These are phyloP conservation scores for Cryptococcus depauperatus DNA, from an alignment of 1,284 basidiomycete species.

Conservation along the genomic window DNA sequence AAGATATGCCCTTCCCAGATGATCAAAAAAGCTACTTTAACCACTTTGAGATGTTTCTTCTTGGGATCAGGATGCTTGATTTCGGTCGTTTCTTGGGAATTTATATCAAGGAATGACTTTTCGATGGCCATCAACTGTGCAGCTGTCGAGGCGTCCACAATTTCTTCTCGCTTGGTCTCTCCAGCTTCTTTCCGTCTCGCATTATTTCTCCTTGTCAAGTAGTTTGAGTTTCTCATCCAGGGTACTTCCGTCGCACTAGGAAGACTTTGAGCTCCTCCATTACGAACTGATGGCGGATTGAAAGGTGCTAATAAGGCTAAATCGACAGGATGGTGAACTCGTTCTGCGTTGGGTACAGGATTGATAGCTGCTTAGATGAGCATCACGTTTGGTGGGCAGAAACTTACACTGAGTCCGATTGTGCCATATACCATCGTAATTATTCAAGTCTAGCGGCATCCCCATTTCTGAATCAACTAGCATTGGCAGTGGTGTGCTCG, in stretches of 20 bases:
- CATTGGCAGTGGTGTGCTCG: constrained; percentile 77
- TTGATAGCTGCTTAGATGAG: constrained; percentile 56
- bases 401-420: constrained; percentile 61
- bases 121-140: constrained; percentile 78
- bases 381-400: too few relatives aligned
- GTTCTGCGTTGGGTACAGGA: constrained; percentile 61
- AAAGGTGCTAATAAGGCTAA: constrained; percentile 30
- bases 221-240: constrained; percentile 84
- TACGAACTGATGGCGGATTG: constrained; percentile 11
- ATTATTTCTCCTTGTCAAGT: constrained; percentile 54
- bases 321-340: constrained; percentile 32
- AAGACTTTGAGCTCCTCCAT: constrained; percentile 12
- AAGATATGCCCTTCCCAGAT: background rate
- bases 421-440: constrained; percentile 74
- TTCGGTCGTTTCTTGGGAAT: constrained; percentile 52
- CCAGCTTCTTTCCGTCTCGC: constrained; percentile 18
- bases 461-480: constrained; percentile 88
- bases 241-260: constrained; percentile 54
- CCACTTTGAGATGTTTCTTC: constrained; percentile 64
- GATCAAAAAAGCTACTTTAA: constrained; percentile 50
- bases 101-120: constrained; percentile 62
- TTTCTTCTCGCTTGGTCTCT: constrained; percentile 37
- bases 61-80: constrained; percentile 60
- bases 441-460: constrained; percentile 81
- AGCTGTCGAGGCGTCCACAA: constrained; percentile 64